Evolutionary conservation across 495 filamentous ascomycete genomes (phyloP).

Genomic region (Cairneyella variabilis): DNA sequence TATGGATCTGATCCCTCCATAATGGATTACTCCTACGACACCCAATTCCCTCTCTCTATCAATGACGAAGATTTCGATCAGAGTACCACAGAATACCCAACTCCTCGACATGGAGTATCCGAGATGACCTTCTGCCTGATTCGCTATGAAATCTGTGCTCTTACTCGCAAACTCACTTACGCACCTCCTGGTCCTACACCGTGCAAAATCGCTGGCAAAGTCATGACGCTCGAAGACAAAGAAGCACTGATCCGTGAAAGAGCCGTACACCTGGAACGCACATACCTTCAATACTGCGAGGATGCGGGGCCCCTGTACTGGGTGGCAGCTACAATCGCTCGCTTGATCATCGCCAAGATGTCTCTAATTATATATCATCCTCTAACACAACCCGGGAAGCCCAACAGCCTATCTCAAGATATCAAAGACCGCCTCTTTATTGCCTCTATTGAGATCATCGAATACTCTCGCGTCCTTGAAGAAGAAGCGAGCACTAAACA

Average conservation of each 20-base stretch:
- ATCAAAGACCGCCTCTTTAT: slow-evolving; percentile 72
- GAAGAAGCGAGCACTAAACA: slow-evolving; percentile 55
- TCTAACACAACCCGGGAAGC: slow-evolving; percentile 20
- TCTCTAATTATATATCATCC: slow-evolving; percentile 42
- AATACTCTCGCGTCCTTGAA: slow-evolving; percentile 63
- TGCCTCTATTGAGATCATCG: slow-evolving; percentile 70
- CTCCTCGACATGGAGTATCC: slow-evolving; percentile 56
- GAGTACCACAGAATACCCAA: slow-evolving; percentile 56
- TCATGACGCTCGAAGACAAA: slow-evolving; percentile 49
- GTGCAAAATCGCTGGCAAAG: neutral
- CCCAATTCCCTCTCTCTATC: slow-evolving; percentile 68
- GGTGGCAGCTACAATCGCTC: slow-evolving; percentile 63
- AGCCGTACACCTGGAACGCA: slow-evolving; percentile 59
- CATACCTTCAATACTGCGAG: slow-evolving; percentile 58
- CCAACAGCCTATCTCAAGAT: slow-evolving; percentile 46
- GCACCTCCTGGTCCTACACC: slow-evolving; percentile 5
- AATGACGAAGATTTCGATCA: slow-evolving; percentile 75
- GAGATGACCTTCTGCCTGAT: slow-evolving; percentile 80
- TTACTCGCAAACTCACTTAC: slow-evolving; percentile 16
- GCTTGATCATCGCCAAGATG: slow-evolving; percentile 35
- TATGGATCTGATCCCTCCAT: slow-evolving; percentile 79
- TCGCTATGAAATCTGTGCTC: slow-evolving; percentile 57
- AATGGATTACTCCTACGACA: slow-evolving; percentile 67
- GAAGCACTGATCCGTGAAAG: slow-evolving; percentile 60
- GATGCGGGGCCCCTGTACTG: slow-evolving; percentile 62